phyloP scores from a whole-genome alignment of 2,329 filamentous ascomycete genomes.

The Neonectria faginata region DNA sequence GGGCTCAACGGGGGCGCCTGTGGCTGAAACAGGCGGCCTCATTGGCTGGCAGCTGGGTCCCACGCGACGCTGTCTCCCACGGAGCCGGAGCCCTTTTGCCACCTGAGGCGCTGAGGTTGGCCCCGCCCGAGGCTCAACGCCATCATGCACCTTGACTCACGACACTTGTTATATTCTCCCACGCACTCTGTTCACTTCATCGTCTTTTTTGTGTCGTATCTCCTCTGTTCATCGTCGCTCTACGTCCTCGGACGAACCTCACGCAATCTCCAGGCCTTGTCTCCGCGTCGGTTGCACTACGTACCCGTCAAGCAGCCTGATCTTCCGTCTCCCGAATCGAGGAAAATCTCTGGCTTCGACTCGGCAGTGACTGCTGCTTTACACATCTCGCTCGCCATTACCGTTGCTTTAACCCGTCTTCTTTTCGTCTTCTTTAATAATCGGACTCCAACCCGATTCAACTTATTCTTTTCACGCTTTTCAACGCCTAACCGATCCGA shows the following conservation, averaged over 20 bases:
- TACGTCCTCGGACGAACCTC: not conserved
- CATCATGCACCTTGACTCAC: constrained; percentile 19
- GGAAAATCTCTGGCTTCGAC: not conserved
- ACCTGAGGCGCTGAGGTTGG: constrained; percentile 19
- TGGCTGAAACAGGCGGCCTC: constrained; percentile 16
- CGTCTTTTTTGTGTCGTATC: not conserved
- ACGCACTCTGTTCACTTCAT: not conserved
- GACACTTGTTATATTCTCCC: constrained; percentile 13
- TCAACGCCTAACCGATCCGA: constrained; percentile 4
- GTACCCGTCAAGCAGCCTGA: not conserved
- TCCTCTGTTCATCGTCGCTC: not conserved
- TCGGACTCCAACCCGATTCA: not conserved
- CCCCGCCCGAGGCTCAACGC: constrained; percentile 9
- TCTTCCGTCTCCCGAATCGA: not conserved
- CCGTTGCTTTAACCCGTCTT: not conserved
- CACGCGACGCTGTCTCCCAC: not conserved
- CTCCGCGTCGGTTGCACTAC: not conserved
- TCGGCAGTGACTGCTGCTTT: not conserved
- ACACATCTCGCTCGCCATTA: not conserved
- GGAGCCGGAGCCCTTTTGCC: constrained; percentile 10
- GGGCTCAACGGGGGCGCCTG: not conserved
- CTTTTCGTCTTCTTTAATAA: not conserved
- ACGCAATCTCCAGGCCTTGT: not conserved
- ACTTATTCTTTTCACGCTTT: constrained; percentile 2
- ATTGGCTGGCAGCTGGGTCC: constrained; percentile 20